Conservation (phyloP, 805 yeast species). For the Saccharomycopsis sp. region DNA sequence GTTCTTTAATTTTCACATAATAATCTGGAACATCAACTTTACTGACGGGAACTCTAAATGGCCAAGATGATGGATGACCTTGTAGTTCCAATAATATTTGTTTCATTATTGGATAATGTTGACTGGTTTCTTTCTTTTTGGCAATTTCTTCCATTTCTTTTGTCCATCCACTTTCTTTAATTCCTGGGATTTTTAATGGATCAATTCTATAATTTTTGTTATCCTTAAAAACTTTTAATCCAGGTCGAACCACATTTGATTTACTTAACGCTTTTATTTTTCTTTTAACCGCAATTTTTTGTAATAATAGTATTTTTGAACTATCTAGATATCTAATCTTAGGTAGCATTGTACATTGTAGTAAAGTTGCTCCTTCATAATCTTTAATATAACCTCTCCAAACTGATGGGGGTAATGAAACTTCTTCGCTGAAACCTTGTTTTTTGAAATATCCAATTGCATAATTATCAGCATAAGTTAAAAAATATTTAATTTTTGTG, state of each 20-base stretch:
- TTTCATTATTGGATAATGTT: slow-evolving; percentile 91
- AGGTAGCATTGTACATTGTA: slow-evolving; percentile 96
- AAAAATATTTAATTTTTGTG: slow-evolving; percentile 71
- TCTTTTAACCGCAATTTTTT: slow-evolving; percentile 81
- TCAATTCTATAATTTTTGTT: slow-evolving; percentile 34
- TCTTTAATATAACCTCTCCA: slow-evolving; percentile 99
- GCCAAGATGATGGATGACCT: slow-evolving; percentile 97
- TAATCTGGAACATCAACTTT: slow-evolving; percentile 93
- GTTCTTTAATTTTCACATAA: slow-evolving; percentile 92
- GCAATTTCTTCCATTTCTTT: slow-evolving; percentile 97
- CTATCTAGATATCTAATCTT: slow-evolving; percentile 80
- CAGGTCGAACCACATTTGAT: slow-evolving; percentile 74
- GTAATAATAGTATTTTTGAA: slow-evolving; percentile 73
- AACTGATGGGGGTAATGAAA: slow-evolving; percentile 67
- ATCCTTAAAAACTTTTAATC: slow-evolving; percentile 56
- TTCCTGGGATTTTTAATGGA: slow-evolving; percentile 81
- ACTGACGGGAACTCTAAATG: slow-evolving; percentile 87
- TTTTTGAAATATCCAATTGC: slow-evolving; percentile 98
- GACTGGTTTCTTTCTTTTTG: slow-evolving; percentile 86
- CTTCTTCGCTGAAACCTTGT: slow-evolving; percentile 96
- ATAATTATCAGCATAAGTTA: slow-evolving; percentile 96
- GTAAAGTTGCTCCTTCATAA: slow-evolving; percentile 96
- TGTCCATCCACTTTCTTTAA: slow-evolving; percentile 93
- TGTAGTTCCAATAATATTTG: slow-evolving; percentile 79
- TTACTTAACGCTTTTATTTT: slow-evolving; percentile 73